Base-by-base conservation (phyloP, 352 stramenopile genomes). In the Phytophthora colocasiae region DNA sequence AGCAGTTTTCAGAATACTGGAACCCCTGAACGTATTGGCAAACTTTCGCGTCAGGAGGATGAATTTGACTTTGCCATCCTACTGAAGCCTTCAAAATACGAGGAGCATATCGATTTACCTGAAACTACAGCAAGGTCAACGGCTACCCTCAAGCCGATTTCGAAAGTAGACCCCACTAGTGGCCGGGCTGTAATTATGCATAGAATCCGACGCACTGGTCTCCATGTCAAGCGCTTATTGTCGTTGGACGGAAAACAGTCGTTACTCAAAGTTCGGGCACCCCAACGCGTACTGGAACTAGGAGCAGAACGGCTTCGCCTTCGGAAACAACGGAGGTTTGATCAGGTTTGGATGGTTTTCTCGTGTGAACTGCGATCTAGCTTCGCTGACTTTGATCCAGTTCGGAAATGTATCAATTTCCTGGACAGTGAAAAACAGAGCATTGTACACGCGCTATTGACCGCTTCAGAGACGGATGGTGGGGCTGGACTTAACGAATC, bases 51-150 rank as follows among this genome's bases (percentile, higher is more conserved):
- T 31, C 80, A 90, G 29, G 83, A 93, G 58, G 81, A 85, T 52
- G 85, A 92, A 36, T 95, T 86, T 63, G 85, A 95, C 51, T 92
- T 95, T 73, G 85, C 85, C n/a, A 93, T 95, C 63, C 17, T 95
- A 46, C 63, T 95, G 41, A 93, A 91, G 44, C 69, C 85, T 39
- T 87, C 78, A 24, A 91, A 92, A 60, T 70, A 76, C 57, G 81
- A 93, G 49, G 81, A 92, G 59, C 64, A 75, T 29, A n/a, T 85
- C 9, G 79, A 89, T 27, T 36, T 85, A 1, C 63, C 47, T 10
- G 56, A 75, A n/a, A 39, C 29, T 17, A 48, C 31, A 32, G 24
- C 24, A 52, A 67, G 22, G 8, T 51, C 59, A 36, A 59, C 17
- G 6, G 19, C 39, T 10, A 63, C 60, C 4, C 41, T 72, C 19